These are phyloP conservation scores for Hirsutella rhossiliensis DNA, from an alignment of 2,329 filamentous ascomycete species.

Conservation along the genomic window DNA sequence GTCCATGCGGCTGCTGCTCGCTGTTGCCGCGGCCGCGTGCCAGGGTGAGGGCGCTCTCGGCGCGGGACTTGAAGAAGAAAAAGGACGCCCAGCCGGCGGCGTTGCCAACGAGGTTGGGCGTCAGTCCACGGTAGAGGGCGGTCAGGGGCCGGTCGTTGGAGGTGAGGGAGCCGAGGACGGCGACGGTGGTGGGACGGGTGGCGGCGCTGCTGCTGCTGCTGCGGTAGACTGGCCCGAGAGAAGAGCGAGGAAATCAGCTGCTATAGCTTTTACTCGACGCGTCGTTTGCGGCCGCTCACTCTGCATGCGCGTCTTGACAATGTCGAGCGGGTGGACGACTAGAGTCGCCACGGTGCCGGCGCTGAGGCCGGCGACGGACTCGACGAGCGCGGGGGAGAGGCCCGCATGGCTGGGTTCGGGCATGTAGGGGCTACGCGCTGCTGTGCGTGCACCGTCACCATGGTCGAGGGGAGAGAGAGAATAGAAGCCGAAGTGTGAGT, in stretches of 20 bases:
- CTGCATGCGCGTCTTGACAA: conserved; percentile 94
- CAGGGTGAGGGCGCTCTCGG: conserved; percentile 33
- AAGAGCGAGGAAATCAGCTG: background rate
- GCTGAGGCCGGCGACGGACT: conserved; percentile 80
- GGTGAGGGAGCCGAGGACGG: conserved; percentile 37
- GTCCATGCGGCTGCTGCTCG: background rate
- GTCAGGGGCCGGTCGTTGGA: conserved; percentile 42
- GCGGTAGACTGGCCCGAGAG: conserved; percentile 23
- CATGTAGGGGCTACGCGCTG: conserved; percentile 24
- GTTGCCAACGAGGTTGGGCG: conserved; percentile 85
- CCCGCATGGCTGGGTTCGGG: conserved; percentile 38
- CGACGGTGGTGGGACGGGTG: conserved; percentile 33
- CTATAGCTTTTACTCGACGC: background rate
- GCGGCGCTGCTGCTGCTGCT: conserved; percentile 23
- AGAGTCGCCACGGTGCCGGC: conserved; percentile 81
- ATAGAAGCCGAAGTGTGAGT: background rate
- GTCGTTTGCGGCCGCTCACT: conserved; percentile 46
- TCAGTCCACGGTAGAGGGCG: conserved; percentile 79
- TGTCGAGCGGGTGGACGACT: conserved; percentile 81
- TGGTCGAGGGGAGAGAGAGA: background rate
- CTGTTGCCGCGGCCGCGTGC: conserved; percentile 4
- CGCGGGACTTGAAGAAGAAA: conserved; percentile 61
- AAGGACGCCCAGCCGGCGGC: conserved; percentile 85
- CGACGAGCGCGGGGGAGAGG: conserved; percentile 67
- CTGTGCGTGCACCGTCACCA: background rate